These are phyloP conservation scores for Cercospora beticola DNA, from an alignment of 2,329 filamentous ascomycete species.

Conservation along the genomic window DNA sequence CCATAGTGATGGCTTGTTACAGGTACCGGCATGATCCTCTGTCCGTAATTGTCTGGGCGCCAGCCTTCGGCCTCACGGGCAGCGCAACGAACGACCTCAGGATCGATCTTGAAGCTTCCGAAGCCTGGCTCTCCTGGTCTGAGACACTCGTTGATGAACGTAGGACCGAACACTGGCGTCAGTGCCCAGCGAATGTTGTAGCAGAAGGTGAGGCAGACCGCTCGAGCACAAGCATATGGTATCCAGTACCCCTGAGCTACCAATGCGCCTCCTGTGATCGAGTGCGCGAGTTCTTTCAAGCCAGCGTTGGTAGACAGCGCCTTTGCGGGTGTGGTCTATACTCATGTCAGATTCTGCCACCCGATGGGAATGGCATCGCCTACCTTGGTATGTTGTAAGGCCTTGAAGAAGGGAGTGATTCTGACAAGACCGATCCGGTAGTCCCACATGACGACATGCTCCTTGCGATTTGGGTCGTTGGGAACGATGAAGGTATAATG, in stretches of 20 bases:
- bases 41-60: slow-evolving; percentile 18
- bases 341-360: slow-evolving; percentile 10
- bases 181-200: slow-evolving; percentile 78
- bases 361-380: slow-evolving; percentile 27
- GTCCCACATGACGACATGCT: slow-evolving; percentile 81
- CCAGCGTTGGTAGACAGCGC: slow-evolving; percentile 70
- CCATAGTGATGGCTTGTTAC: slow-evolving; percentile 7
- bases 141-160: slow-evolving; percentile 73
- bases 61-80: slow-evolving; percentile 41
- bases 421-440: slow-evolving; percentile 92
- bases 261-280: slow-evolving; percentile 89
- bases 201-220: slow-evolving; percentile 88
- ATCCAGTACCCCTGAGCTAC: slow-evolving; percentile 98
- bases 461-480: slow-evolving; percentile 54
- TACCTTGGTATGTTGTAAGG: slow-evolving; percentile 83
- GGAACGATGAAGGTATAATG: slow-evolving; percentile 78
- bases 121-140: slow-evolving; percentile 62
- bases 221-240: slow-evolving; percentile 81
- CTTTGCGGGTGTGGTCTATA: slow-evolving; percentile 81
- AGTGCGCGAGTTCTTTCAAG: slow-evolving; percentile 84
- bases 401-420: slow-evolving; percentile 94
- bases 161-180: slow-evolving; percentile 83
- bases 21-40: neutral
- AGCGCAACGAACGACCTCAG: slow-evolving; percentile 41
- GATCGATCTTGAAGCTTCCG: slow-evolving; percentile 44